Evolutionary conservation across 176 grass and related monocot species (phyloP).

Genomic region (Ensete glaucum): DNA sequence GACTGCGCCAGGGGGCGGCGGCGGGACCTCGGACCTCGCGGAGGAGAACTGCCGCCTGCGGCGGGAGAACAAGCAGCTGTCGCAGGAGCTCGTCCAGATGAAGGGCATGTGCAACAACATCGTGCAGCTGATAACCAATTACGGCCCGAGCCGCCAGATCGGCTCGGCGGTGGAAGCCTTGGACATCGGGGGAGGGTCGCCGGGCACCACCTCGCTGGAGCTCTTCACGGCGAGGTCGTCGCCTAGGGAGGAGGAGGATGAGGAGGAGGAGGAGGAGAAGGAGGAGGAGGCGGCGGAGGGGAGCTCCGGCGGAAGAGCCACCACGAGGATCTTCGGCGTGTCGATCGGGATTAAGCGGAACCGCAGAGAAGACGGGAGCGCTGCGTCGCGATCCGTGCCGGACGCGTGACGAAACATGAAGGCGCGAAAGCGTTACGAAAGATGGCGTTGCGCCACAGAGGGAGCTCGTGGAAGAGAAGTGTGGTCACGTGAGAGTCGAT

Average conservation of each 20-base stretch:
- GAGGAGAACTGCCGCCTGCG: slow-evolving; percentile 72
- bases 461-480: neutral
- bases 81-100: slow-evolving; percentile 57
- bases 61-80: slow-evolving; percentile 60
- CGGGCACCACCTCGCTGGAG: neutral
- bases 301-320: neutral
- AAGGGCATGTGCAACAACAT: slow-evolving; percentile 54
- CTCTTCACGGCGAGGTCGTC: neutral
- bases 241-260: neutral
- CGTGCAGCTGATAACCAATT: slow-evolving; percentile 41
- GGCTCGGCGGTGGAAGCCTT: neutral
- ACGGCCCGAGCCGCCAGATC: slow-evolving; percentile 7
- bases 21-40: slow-evolving; percentile 32
- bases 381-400: neutral
- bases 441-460: neutral
- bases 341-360: slow-evolving; percentile 40
- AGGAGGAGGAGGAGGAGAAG: neutral
- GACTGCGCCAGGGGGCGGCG: neutral
- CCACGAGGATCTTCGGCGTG: slow-evolving; percentile 49
- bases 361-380: slow-evolving; percentile 1
- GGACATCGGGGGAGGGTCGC: neutral
- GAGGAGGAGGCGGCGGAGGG: slow-evolving; percentile 8
- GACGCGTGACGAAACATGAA: neutral
- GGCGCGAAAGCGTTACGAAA: neutral
- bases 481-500: neutral